These are phyloP conservation scores for Cylindrodendrum hubeiense DNA, from an alignment of 2,329 filamentous ascomycete genomes.

Conservation along the genomic window DNA sequence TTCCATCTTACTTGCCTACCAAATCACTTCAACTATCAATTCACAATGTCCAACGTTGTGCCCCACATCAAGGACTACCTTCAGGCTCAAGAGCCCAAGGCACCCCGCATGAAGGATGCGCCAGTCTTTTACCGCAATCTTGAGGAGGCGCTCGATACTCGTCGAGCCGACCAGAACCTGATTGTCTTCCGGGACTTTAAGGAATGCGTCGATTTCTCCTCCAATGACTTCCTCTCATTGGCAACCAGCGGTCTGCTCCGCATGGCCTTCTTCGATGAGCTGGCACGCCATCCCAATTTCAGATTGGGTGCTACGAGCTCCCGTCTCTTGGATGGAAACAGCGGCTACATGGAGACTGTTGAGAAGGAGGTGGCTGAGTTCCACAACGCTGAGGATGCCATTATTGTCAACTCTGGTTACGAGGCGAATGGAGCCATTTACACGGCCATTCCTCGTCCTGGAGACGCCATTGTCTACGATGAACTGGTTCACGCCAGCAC, in stretches of 20 bases:
- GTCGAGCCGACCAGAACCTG: conserved; percentile 37
- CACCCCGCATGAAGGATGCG: conserved; percentile 18
- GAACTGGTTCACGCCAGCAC: conserved; percentile 75
- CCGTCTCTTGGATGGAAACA: conserved; percentile 75
- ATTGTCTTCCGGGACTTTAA: conserved; percentile 38
- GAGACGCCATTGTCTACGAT: conserved; percentile 72
- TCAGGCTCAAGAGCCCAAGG: conserved; percentile 20
- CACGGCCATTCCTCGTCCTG: conserved; percentile 61
- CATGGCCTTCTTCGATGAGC: conserved; percentile 60
- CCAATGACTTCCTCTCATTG: conserved; percentile 75
- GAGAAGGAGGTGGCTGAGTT: conserved; percentile 73
- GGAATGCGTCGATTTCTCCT: conserved; percentile 66
- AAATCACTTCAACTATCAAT: too few species aligned
- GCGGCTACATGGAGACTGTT: conserved; percentile 62
- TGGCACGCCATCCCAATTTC: conserved; percentile 57
- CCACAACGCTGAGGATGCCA: conserved; percentile 67
- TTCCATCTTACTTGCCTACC: too few species aligned
- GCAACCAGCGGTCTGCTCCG: conserved; percentile 61
- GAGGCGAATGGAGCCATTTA: conserved; percentile 66
- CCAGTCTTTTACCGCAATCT: conserved; percentile 43
- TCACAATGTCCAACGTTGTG: too few species aligned
- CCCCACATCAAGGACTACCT: too few species aligned
- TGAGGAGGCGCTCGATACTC: conserved; percentile 47
- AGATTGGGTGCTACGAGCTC: conserved; percentile 66
- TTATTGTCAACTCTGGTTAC: conserved; percentile 72